Evolutionary conservation across 2,329 filamentous ascomycete species (phyloP).

Genomic region (Ilyonectria mors-panacis): DNA sequence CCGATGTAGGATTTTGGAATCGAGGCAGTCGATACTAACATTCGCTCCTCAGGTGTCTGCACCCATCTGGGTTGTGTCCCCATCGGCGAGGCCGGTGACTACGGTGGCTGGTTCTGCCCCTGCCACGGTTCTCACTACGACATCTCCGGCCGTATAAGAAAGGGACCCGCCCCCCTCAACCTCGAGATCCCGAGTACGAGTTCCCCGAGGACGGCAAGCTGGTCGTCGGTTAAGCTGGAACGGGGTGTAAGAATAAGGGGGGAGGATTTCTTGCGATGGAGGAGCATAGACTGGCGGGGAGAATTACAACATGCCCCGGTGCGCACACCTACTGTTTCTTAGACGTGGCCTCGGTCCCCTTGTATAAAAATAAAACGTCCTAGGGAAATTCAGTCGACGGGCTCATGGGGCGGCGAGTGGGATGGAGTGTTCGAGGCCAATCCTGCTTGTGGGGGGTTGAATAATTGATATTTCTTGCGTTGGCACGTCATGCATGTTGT

Average conservation of each 20-base stretch:
- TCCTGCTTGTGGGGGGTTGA: conserved; percentile 37
- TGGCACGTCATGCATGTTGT: conserved; percentile 9
- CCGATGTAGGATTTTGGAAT: not conserved
- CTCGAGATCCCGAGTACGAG: conserved; percentile 92
- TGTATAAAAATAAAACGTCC: conserved; percentile 58
- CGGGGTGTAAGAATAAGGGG: conserved; percentile 48
- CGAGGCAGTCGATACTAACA: conserved; percentile 30
- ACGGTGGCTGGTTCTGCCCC: conserved; percentile 99
- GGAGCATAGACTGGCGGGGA: conserved; percentile 44
- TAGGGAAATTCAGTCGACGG: conserved; percentile 47
- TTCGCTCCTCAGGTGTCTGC: conserved; percentile 81
- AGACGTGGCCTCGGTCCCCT: conserved; percentile 54
- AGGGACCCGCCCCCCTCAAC: conserved; percentile 97
- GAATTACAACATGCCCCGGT: conserved; percentile 40
- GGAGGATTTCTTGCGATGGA: conserved; percentile 28
- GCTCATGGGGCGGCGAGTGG: conserved; percentile 35
- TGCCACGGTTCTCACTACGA: conserved; percentile 99
- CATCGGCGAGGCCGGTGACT: conserved; percentile 98
- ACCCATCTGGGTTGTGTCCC: conserved; percentile 99
- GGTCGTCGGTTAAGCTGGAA: conserved; percentile 85
- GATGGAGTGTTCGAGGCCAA: conserved; percentile 34
- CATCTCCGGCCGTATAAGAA: conserved; percentile 98
- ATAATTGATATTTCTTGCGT: conserved; percentile 45
- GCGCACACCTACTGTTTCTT: conserved; percentile 52
- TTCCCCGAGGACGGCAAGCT: conserved; percentile 93